These are phyloP conservation scores for Saccharomyces hybrid DNA, from an alignment of 1,139 yeast species.

Conservation along the genomic window DNA sequence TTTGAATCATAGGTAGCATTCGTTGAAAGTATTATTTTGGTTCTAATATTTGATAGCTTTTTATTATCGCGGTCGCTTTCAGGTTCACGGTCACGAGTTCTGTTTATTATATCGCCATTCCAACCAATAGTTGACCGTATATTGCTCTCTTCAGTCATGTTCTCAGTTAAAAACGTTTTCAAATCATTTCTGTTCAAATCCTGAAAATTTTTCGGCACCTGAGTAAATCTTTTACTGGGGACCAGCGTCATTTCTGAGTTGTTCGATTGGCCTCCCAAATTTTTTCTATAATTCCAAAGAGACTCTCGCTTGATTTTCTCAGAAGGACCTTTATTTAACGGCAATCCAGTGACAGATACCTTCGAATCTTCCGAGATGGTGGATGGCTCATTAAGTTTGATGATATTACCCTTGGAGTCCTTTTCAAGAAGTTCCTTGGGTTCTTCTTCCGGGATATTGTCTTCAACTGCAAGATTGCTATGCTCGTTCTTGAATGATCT, in stretches of 20 bases:
- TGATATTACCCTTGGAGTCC: conserved; percentile 18
- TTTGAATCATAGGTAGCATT: conserved; percentile 16
- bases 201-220: neutral
- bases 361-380: conserved; percentile 14
- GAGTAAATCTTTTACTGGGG: neutral
- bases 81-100: neutral
- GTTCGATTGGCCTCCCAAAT: conserved; percentile 2
- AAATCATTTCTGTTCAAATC: neutral
- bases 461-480: conserved; percentile 2
- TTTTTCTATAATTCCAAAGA: conserved; percentile 24
- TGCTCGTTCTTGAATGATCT: conserved; percentile 3
- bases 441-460: conserved; percentile 3
- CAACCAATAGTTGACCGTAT: neutral
- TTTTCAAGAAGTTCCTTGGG: conserved; percentile 11
- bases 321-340: conserved; percentile 25
- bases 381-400: conserved; percentile 22
- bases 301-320: conserved; percentile 27
- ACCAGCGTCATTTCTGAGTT: neutral
- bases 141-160: neutral
- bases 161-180: neutral
- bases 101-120: neutral
- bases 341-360: conserved; percentile 29
- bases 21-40: conserved; percentile 1
- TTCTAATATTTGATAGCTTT: neutral
- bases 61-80: neutral